Evolutionary conservation across 257 asterid genomes (phyloP).

Genomic region (Mitragyna speciosa): DNA sequence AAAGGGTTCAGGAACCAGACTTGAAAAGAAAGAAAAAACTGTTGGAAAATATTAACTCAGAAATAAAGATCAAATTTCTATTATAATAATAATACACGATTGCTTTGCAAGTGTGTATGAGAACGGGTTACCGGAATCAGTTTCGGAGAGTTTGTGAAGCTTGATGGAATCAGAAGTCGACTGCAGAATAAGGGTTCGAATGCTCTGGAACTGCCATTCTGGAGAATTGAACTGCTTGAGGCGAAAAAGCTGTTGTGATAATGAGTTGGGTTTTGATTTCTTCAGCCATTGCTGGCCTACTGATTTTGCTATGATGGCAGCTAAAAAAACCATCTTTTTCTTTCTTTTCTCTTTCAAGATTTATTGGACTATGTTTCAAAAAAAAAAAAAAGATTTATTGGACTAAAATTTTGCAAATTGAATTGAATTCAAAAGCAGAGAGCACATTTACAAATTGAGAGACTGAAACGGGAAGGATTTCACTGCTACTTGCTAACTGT

Average conservation of each 20-base stretch:
- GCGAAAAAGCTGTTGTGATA: slow-evolving; percentile 21
- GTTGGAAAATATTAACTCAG: background rate
- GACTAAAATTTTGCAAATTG: background rate
- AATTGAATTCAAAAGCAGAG: background rate
- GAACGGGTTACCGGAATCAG: slow-evolving; percentile 59
- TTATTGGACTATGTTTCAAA: too few relatives aligned
- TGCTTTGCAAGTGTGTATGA: background rate
- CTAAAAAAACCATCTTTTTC: slow-evolving; percentile 36
- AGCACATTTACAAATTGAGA: background rate
- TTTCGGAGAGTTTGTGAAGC: slow-evolving; percentile 53
- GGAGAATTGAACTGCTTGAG: slow-evolving; percentile 16
- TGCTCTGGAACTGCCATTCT: slow-evolving; percentile 39
- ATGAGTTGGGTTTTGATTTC: slow-evolving; percentile 25
- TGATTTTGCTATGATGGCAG: slow-evolving; percentile 36
- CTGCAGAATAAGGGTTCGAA: slow-evolving; percentile 63
- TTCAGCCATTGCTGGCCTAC: slow-evolving; percentile 32
- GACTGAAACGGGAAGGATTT: background rate
- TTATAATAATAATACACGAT: too few relatives aligned
- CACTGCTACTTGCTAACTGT: background rate
- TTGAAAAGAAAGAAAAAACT: background rate
- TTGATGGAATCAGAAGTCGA: slow-evolving; percentile 69
- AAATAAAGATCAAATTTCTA: background rate
- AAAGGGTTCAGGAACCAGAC: background rate
- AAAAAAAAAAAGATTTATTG: too few relatives aligned
- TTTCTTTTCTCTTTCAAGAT: background rate